Evolutionary conservation across 1,284 basidiomycete species (phyloP).

Genomic region (Veloboletus limbatus): DNA sequence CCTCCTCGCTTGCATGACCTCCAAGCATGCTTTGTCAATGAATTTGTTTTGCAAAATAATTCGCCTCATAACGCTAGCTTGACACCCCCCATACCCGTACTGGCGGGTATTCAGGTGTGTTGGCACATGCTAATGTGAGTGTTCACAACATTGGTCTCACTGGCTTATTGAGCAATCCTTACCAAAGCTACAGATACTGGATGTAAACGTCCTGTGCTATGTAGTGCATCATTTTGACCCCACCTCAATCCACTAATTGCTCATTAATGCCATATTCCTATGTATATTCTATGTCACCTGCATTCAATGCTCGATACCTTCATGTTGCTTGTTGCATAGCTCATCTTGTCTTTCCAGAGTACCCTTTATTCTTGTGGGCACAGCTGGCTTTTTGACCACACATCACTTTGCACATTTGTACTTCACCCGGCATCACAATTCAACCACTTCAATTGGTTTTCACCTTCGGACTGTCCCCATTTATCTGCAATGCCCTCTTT

Average conservation of each 20-base stretch:
- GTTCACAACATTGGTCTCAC: constrained; percentile 58
- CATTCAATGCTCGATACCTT: constrained; percentile 33
- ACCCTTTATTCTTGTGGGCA: constrained; percentile 34
- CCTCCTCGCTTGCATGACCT: constrained; percentile 53
- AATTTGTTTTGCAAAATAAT: constrained; percentile 72
- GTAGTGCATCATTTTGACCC: constrained; percentile 8
- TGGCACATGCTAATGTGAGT: constrained; percentile 49
- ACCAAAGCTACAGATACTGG: constrained; percentile 74
- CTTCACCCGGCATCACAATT: constrained; percentile 56
- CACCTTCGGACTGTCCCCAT: constrained; percentile 43
- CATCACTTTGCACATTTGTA: constrained; percentile 63
- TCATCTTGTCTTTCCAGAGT: constrained; percentile 31
- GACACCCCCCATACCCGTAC: constrained; percentile 53
- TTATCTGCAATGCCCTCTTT: constrained; percentile 36
- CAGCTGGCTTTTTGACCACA: constrained; percentile 40
- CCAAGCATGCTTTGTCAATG: constrained; percentile 69
- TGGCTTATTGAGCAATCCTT: constrained; percentile 61
- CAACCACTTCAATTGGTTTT: constrained; percentile 38
- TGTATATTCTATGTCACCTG: constrained; percentile 37
- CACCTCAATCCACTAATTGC: constrained; percentile 17
- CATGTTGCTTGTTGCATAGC: constrained; percentile 35
- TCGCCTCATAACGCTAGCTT: constrained; percentile 60
- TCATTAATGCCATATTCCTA: constrained; percentile 38
- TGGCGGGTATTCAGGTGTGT: constrained; percentile 52
- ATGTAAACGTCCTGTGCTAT: constrained; percentile 49